These are phyloP conservation scores for Plasmodium coatneyi DNA, from an alignment of 169 alveolate genomes.

Conservation along the genomic window DNA sequence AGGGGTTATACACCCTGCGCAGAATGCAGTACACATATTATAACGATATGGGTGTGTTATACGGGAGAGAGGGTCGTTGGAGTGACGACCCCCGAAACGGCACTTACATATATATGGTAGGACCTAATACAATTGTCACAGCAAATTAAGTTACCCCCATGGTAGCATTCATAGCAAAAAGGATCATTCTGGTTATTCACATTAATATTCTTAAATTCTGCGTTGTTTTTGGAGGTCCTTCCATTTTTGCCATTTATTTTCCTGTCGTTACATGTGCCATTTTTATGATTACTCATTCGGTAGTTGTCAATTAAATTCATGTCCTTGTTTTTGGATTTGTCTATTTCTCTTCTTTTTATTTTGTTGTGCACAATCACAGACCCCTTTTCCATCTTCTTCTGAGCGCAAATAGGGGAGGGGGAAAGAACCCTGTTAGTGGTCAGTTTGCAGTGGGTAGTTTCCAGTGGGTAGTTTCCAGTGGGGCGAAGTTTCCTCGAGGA, in stretches of 20 bases:
- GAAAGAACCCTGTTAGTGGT: not conserved
- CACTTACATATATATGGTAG: constrained; percentile 76
- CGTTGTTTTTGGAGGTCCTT: constrained; percentile 13
- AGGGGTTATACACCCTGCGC: not conserved
- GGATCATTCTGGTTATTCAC: constrained; percentile 26
- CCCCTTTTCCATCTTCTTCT: constrained; percentile 40
- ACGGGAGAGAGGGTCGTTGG: not conserved
- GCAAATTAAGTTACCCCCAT: constrained; percentile 83
- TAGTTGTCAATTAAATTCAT: not conserved
- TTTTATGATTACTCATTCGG: constrained; percentile 16
- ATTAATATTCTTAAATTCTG: not conserved
- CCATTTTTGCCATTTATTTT: constrained; percentile 32
- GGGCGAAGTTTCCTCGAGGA: not conserved
- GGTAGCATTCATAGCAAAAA: constrained; percentile 76
- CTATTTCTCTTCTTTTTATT: constrained; percentile 58
- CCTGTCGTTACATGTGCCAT: constrained; percentile 25
- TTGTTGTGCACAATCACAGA: constrained; percentile 21
- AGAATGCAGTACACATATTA: not conserved
- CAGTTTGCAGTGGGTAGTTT: not conserved
- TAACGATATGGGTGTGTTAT: not conserved
- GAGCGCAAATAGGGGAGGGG: not conserved
- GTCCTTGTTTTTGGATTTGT: constrained; percentile 30
- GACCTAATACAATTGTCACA: constrained; percentile 82
- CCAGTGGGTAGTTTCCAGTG: not conserved
- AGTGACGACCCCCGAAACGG: not conserved